These are phyloP conservation scores for Alliaria petiolata DNA, from an alignment of 345 rosid genomes.

Conservation along the genomic window DNA sequence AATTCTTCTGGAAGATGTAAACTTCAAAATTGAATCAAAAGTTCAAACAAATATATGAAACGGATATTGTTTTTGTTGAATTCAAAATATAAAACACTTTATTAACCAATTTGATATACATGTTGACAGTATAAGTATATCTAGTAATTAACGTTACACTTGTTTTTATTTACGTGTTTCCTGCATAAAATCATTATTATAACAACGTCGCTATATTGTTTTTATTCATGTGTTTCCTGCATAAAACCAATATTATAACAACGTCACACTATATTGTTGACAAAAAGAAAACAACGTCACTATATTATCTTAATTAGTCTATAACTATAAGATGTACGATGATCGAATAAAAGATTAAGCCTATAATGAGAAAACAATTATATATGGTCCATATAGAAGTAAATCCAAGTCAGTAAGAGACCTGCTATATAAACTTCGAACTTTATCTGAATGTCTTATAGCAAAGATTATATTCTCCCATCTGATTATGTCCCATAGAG, in stretches of 20 bases:
- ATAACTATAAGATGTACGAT: constrained; percentile 19
- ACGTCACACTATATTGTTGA: neutral
- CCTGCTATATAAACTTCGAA: constrained; percentile 36
- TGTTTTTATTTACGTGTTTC: neutral
- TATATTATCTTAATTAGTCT: neutral
- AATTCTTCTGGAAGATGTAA: no score
- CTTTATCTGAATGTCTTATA: constrained; percentile 50
- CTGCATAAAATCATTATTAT: neutral
- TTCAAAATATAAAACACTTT: neutral
- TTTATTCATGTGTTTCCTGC: no score
- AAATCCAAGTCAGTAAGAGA: constrained; percentile 49
- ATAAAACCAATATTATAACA: neutral
- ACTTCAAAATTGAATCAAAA: neutral
- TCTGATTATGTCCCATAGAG: neutral
- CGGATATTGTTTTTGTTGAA: neutral
- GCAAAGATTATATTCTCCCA: constrained; percentile 55
- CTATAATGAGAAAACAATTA: neutral
- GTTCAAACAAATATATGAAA: neutral
- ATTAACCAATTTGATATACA: neutral
- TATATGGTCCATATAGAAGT: constrained; percentile 11
- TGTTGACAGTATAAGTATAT: neutral
- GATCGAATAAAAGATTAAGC: no score
- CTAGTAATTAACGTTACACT: neutral
- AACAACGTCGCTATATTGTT: no score
- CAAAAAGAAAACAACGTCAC: neutral